A percentile compares a stretch with the other conserved stretches of the same genome.
These are phyloP conservation scores for Asterionellopsis glacialis DNA, from an alignment of 108 stramenopile genomes.

Conservation along the genomic window DNA sequence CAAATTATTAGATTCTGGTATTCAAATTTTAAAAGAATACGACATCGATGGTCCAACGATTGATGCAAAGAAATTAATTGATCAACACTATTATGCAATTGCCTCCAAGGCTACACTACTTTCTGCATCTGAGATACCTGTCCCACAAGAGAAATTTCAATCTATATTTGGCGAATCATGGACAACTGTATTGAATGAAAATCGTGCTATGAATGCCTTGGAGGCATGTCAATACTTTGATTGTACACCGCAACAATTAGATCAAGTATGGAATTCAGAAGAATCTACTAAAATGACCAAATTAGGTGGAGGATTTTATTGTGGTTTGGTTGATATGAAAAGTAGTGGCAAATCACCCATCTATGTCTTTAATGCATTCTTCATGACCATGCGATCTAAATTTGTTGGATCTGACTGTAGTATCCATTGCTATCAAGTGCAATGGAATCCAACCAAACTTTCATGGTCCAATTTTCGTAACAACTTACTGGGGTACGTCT, in stretches of 20 bases:
- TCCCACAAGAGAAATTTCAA: constrained; percentile 81
- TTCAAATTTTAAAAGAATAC: constrained; percentile 67
- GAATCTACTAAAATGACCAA: constrained; percentile 72
- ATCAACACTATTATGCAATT: constrained; percentile 94
- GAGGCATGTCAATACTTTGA: constrained; percentile 84
- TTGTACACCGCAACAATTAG: constrained; percentile 64
- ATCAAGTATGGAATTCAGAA: constrained; percentile 58
- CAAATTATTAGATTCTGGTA: constrained; percentile 48
- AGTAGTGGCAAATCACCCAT: constrained; percentile 38
- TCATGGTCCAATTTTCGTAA: constrained; percentile 84
- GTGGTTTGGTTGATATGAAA: constrained; percentile 60
- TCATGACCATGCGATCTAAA: constrained; percentile 71
- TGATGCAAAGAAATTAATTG: constrained; percentile 86
- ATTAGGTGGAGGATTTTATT: constrained; percentile 95
- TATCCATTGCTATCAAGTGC: constrained; percentile 88
- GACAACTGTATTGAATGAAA: constrained; percentile 67
- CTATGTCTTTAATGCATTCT: constrained; percentile 95
- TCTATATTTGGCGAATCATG: constrained; percentile 85
- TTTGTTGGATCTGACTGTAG: constrained; percentile 70
- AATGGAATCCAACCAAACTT: constrained; percentile 76
- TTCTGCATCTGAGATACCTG: constrained; percentile 76
- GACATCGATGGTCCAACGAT: constrained; percentile 77
- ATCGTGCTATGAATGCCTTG: constrained; percentile 81
- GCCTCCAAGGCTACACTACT: constrained; percentile 90
- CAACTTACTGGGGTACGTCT: constrained; percentile 57